Conservation (phyloP, 2,329 filamentous ascomycete genomes). For the Elsinoe fawcettii region DNA sequence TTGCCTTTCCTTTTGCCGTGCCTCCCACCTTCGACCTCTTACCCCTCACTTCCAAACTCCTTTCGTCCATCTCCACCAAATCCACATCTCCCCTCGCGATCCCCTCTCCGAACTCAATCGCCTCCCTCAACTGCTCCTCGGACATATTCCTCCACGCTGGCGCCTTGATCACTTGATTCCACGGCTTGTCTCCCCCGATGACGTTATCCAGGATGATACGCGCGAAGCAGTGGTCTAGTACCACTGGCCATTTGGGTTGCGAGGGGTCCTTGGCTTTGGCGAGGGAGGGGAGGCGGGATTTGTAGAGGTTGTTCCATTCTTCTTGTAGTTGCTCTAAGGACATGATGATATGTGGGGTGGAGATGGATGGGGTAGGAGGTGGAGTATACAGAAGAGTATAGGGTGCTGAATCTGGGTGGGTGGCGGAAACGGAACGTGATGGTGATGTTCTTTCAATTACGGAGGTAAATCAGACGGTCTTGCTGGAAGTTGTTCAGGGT, state of each 20-base stretch:
- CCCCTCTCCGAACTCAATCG: constrained; percentile 33
- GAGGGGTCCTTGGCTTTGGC: constrained; percentile 16
- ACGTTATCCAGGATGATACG: constrained; percentile 39
- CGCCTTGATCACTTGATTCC: constrained; percentile 35
- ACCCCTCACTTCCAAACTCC: constrained; percentile 34
- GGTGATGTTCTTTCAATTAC: background rate
- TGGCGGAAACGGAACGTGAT: background rate
- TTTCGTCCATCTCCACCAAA: constrained; percentile 33
- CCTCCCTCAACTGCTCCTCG: constrained; percentile 29
- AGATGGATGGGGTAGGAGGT: too few species aligned
- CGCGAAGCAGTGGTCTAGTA: constrained; percentile 39
- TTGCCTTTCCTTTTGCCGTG: background rate
- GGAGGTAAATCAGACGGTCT: too few species aligned
- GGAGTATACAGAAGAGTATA: too few species aligned
- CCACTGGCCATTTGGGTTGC: constrained; percentile 37
- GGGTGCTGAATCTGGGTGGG: too few species aligned
- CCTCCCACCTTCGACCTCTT: constrained; percentile 23
- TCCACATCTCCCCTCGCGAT: constrained; percentile 33
- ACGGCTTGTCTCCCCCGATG: constrained; percentile 34
- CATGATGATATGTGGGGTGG: background rate
- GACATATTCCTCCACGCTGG: constrained; percentile 41
- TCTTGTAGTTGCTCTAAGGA: background rate
- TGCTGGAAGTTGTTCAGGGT: too few species aligned
- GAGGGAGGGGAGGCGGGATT: background rate
- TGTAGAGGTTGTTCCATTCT: constrained; percentile 11